A percentile compares a stretch with the other conserved stretches of the same genome.
Evolutionary conservation across 345 rosid species (phyloP).

Genomic region (Lepidium aucheri): DNA sequence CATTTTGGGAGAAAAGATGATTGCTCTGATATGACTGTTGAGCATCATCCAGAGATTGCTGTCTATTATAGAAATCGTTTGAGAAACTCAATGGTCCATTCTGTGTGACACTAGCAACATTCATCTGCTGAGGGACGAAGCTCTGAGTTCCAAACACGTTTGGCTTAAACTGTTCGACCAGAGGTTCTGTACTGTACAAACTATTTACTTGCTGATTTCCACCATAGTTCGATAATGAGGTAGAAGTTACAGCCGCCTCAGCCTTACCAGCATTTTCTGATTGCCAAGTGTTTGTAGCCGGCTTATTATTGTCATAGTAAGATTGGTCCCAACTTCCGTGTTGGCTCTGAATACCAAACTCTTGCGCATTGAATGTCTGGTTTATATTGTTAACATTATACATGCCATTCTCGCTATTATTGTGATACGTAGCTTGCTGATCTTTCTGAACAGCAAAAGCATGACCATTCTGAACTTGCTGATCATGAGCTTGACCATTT

Average conservation of each 20-base stretch:
- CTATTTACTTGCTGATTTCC: conserved; percentile 43
- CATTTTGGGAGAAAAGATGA: conserved; percentile 46
- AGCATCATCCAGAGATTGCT: conserved; percentile 31
- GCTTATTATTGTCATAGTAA: conserved; percentile 38
- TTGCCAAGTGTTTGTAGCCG: conserved; percentile 38
- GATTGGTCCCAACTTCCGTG: conserved; percentile 44
- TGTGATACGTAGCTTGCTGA: conserved; percentile 25
- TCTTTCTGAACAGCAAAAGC: conserved; percentile 47
- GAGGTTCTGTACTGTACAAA: conserved; percentile 33
- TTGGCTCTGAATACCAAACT: conserved; percentile 33
- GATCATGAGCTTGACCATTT: conserved; percentile 36
- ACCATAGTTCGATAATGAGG: conserved; percentile 28
- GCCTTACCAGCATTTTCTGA: conserved; percentile 33
- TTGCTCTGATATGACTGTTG: conserved; percentile 49
- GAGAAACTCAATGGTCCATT: conserved; percentile 42
- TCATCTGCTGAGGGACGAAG: conserved; percentile 41
- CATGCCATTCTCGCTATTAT: conserved; percentile 24
- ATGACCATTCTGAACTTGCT: conserved; percentile 53
- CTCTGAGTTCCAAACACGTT: conserved; percentile 37
- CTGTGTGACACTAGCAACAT: conserved; percentile 40
- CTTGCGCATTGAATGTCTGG: conserved; percentile 38
- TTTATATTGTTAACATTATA: conserved; percentile 35
- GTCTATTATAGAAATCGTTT: conserved; percentile 43
- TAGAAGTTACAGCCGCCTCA: conserved; percentile 14
- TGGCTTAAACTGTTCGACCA: conserved; percentile 39